phyloP scores from a whole-genome alignment of 73 alveolate species.

The Durusdinium trenchii region DNA sequence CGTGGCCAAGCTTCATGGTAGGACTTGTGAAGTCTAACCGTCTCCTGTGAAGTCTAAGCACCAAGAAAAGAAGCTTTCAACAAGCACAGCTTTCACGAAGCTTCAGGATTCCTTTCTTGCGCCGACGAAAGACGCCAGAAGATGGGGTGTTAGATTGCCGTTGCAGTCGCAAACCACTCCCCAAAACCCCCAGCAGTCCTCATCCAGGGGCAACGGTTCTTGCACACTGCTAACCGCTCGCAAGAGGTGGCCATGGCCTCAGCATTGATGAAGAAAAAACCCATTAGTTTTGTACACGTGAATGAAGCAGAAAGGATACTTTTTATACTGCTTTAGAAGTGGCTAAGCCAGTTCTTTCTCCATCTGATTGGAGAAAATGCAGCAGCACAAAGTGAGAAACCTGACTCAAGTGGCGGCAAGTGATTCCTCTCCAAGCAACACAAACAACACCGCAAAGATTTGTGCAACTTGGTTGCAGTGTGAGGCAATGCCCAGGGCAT shows the following conservation, averaged over 20 bases:
- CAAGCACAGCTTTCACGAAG: too few species aligned
- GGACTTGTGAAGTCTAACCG: conserved; percentile 83
- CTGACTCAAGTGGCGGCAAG: background rate
- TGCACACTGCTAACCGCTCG: conserved; percentile 75
- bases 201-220: conserved; percentile 85
- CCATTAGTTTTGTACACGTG: too few species aligned
- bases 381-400: conserved; percentile 9
- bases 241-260: too few species aligned
- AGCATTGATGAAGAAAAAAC: too few species aligned
- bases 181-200: conserved; percentile 7
- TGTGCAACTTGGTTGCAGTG: too few species aligned
- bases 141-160: too few species aligned
- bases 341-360: background rate
- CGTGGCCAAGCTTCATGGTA: conserved; percentile 46
- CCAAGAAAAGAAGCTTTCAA: background rate
- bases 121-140: too few species aligned
- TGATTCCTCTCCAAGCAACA: background rate
- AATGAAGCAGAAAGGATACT: background rate
- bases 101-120: too few species aligned
- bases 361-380: conserved; percentile 7
- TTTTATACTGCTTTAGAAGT: background rate
- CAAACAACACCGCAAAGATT: too few species aligned
- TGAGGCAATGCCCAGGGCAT: background rate
- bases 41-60: conserved; percentile 20
- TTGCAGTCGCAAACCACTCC: too few species aligned